These are phyloP conservation scores for Fusarium globosum DNA, from an alignment of 2,329 filamentous ascomycete genomes.

Conservation along the genomic window DNA sequence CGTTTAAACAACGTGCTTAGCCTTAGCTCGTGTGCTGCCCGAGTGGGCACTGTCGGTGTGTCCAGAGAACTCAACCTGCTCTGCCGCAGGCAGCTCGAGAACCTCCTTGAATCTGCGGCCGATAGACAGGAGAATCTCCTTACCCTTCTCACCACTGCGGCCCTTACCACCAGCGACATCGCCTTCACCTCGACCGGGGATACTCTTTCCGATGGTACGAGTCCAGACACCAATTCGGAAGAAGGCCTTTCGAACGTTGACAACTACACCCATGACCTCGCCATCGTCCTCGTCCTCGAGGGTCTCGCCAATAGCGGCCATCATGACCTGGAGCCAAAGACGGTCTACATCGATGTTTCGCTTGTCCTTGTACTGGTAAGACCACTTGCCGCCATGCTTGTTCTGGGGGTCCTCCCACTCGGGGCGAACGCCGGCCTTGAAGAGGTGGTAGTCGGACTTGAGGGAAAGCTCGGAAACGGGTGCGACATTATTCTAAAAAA, in stretches of 20 bases:
- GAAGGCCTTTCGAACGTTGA: constrained; percentile 98
- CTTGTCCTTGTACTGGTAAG: constrained; percentile 98
- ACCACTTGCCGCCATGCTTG: constrained; percentile 99
- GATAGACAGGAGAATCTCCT: constrained; percentile 84
- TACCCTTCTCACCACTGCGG: constrained; percentile 82
- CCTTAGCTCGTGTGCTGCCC: constrained; percentile 94
- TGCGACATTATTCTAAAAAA: constrained; percentile 91
- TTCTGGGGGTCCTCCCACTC: constrained; percentile 99
- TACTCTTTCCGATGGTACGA: constrained; percentile 87
- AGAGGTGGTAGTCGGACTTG: constrained; percentile 99
- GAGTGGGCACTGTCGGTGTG: constrained; percentile 94
- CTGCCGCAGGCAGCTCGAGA: constrained; percentile 79
- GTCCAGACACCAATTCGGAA: constrained; percentile 99
- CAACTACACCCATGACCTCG: constrained; percentile 98
- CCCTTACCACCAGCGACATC: constrained; percentile 82
- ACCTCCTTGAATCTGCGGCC: constrained; percentile 94
- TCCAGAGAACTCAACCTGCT: constrained; percentile 92
- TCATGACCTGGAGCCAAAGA: constrained; percentile 96
- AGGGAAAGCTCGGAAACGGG: constrained; percentile 93
- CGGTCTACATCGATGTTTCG: constrained; percentile 90
- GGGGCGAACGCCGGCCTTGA: constrained; percentile 96
- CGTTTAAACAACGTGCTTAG: constrained; percentile 84
- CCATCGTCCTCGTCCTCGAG: constrained; percentile 94
- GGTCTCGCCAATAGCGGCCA: constrained; percentile 96
- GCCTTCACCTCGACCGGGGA: constrained; percentile 78